Base-by-base conservation (phyloP, 177 flowering plant genomes). In the Vitis hybrid region DNA sequence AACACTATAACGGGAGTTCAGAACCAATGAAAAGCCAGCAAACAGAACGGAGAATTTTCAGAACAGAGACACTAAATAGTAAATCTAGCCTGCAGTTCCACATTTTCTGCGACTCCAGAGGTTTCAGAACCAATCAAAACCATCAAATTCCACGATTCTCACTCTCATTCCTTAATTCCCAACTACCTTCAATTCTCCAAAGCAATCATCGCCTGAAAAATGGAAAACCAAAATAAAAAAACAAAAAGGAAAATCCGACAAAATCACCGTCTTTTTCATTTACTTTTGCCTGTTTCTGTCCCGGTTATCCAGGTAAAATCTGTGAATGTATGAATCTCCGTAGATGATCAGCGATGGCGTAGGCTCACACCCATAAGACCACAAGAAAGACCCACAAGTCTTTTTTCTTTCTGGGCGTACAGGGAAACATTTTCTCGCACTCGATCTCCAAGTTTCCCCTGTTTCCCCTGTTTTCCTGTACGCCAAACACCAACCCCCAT, bases 381-480 rank as follows among this genome's bases (percentile, higher is more conserved):
- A 50, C 9, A 12, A 45, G 59, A 14, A 55, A 62, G 14, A 61
- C 58, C 50, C 54, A 53, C 16, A n/a, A 51, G 49, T 12, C 52
- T 10, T 59, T 63, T 12, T 1, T 55, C 31, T 53, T 45, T 58
- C 13, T 10, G 20, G 79, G 81, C 77, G 76, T 81, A 71, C 81
- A 68, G 78, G 80, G 61, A 70, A 73, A 73, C 71, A 39, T 64
- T 5, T 10, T 8, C 50, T 67, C 19, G 29, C 29, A 26, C 60
- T 50, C 3, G 12, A 1, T 16, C 49, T 45, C 19, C 15, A 54
- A 53, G 18, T 53, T 8, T 63, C n/a, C 20, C 16, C 34, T 64
- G 62, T 70, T 73, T 70, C 26, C 57, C 11, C 34, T 64, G 62
- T 70, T 73, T 70, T 76, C 79, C 77, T 81, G 80, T 77, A 68